Conservation (phyloP, 331 rosid genomes). For the Arachis monticola region DNA sequence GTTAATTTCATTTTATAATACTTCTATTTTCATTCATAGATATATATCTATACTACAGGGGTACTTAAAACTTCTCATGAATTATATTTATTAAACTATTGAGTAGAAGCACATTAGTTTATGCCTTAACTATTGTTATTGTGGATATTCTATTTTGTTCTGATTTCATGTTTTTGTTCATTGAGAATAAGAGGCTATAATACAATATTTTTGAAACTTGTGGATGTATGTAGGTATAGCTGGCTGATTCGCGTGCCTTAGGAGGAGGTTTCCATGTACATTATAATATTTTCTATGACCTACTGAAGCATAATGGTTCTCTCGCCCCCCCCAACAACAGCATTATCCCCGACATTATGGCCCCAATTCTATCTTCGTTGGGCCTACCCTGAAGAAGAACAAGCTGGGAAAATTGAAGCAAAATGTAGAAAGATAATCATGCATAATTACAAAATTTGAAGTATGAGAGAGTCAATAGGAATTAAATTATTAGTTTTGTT, state of each 20-base stretch:
- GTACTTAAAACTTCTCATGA: neutral
- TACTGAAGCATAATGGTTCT: conserved; percentile 57
- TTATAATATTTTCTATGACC: conserved; percentile 81
- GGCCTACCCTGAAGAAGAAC: conserved; percentile 88
- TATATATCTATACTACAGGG: conserved; percentile 12
- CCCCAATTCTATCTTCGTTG: conserved; percentile 95
- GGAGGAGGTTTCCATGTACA: conserved; percentile 78
- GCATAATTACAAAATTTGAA: neutral
- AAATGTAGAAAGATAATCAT: conserved; percentile 64
- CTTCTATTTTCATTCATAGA: conserved; percentile 15
- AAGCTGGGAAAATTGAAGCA: conserved; percentile 77
- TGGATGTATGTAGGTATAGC: conserved; percentile 92
- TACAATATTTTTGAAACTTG: conserved; percentile 73
- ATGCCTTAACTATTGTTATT: neutral
- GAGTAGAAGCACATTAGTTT: no score
- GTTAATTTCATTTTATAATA: neutral
- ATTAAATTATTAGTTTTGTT: no score
- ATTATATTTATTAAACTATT: no score
- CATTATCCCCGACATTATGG: conserved; percentile 95
- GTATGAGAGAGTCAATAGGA: no score
- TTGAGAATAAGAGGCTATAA: conserved; percentile 89
- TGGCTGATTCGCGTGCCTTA: conserved; percentile 71
- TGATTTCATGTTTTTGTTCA: conserved; percentile 46
- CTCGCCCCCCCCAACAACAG: conserved; percentile 89
- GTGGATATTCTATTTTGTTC: conserved; percentile 33